Percentiles rank a stretch among this genome's conserved stretches.
These are phyloP conservation scores for Podaxis mareebaensis DNA, from an alignment of 768 basidiomycete species.

Conservation along the genomic window DNA sequence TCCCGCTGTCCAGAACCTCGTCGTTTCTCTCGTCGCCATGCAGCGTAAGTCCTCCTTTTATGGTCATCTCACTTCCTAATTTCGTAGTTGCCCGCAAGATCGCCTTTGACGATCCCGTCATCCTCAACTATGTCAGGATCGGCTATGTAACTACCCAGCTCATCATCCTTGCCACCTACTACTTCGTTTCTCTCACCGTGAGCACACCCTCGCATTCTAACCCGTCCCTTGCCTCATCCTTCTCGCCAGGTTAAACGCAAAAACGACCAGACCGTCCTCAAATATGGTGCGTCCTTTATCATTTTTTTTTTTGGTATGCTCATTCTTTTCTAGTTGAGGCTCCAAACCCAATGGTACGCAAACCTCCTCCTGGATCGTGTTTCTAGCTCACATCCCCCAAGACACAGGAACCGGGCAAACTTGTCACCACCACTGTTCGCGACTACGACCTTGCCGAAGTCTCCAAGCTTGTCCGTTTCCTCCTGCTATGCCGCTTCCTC, in stretches of 20 bases:
- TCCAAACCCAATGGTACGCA: conserved; percentile 71
- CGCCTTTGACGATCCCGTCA: conserved; percentile 84
- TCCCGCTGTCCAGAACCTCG: conserved; percentile 76
- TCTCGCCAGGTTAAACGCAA: conserved; percentile 78
- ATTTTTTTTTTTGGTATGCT: conserved; percentile 10
- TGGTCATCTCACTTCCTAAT: background rate
- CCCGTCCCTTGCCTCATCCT: background rate
- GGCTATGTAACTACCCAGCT: conserved; percentile 80
- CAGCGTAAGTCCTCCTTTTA: conserved; percentile 52
- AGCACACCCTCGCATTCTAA: conserved; percentile 22
- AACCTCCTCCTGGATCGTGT: background rate
- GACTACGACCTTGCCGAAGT: conserved; percentile 93
- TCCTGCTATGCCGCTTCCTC: background rate
- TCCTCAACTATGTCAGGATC: conserved; percentile 79
- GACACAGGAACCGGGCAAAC: conserved; percentile 67
- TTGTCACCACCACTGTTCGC: conserved; percentile 87
- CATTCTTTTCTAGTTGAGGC: conserved; percentile 62
- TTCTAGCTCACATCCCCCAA: conserved; percentile 23
- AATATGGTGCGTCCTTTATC: conserved; percentile 69
- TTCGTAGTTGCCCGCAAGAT: conserved; percentile 82
- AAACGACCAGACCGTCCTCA: conserved; percentile 95
- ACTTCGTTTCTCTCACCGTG: conserved; percentile 75
- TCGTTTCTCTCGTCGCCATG: conserved; percentile 92
- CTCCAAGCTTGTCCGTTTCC: conserved; percentile 63
- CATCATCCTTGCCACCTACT: conserved; percentile 74